phyloP scores from a whole-genome alignment of 2,329 filamentous ascomycete species.

The Trichoderma sp. region DNA sequence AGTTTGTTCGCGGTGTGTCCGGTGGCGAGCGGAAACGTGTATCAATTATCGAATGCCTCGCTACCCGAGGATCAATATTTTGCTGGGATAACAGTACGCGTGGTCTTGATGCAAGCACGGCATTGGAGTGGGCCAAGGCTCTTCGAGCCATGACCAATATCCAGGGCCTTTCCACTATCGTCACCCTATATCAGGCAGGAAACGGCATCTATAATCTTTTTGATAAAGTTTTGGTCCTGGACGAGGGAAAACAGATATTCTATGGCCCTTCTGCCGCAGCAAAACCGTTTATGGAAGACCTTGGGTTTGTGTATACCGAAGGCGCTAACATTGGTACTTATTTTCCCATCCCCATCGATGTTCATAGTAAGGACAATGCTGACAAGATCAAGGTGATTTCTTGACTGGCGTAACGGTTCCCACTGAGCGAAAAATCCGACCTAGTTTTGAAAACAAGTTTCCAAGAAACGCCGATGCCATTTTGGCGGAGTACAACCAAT shows the following conservation, averaged over 20 bases:
- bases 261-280: constrained; percentile 60
- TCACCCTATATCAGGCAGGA: constrained; percentile 67
- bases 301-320: constrained; percentile 61
- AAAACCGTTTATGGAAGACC: constrained; percentile 59
- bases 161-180: constrained; percentile 56
- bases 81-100: constrained; percentile 68
- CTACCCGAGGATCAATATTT: constrained; percentile 55
- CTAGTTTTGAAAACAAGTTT: constrained; percentile 39
- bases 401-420: constrained; percentile 65
- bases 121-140: constrained; percentile 58
- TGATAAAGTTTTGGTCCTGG: constrained; percentile 67
- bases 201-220: constrained; percentile 68
- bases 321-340: constrained; percentile 51
- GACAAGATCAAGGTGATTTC: constrained; percentile 50
- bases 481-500: constrained; percentile 45
- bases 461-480: constrained; percentile 46
- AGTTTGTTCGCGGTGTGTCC: constrained; percentile 64
- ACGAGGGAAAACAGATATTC: constrained; percentile 63
- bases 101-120: constrained; percentile 59
- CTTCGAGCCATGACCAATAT: constrained; percentile 63
- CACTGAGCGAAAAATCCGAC: constrained; percentile 61
- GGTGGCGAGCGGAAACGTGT: constrained; percentile 69
- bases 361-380: background rate
- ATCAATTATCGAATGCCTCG: constrained; percentile 63
- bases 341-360: background rate